Evolutionary conservation across 352 stramenopile species (phyloP).

Genomic region (Lagenidium sp.): DNA sequence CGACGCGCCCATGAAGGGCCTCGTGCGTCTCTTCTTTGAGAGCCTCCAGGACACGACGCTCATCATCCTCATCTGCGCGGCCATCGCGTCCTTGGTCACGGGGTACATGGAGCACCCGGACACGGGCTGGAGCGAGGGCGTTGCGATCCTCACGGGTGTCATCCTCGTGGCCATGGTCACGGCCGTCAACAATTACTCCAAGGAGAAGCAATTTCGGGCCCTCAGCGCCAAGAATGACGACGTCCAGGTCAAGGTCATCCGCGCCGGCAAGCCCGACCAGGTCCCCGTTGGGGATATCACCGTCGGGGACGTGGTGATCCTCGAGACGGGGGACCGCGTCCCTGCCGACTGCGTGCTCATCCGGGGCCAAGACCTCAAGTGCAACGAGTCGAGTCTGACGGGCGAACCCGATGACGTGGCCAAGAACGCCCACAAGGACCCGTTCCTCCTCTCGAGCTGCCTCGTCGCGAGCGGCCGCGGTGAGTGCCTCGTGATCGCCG

Average conservation of each 20-base stretch:
- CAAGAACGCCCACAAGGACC: conserved; percentile 70
- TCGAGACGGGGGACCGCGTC: conserved; percentile 91
- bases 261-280: conserved; percentile 52
- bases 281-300: conserved; percentile 64
- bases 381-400: conserved; percentile 95
- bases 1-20: conserved; percentile 72
- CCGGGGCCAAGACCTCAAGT: conserved; percentile 87
- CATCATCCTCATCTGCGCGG: conserved; percentile 84
- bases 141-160: conserved; percentile 92
- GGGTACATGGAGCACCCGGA: conserved; percentile 69
- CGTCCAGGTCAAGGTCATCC: conserved; percentile 76
- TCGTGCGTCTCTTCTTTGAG: conserved; percentile 78
- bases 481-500: conserved; percentile 77
- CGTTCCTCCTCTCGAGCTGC: conserved; percentile 85
- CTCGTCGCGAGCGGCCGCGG: conserved; percentile 61
- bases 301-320: conserved; percentile 86
- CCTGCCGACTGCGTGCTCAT: conserved; percentile 93
- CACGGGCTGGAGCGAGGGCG: conserved; percentile 92
- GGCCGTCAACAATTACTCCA: conserved; percentile 95
- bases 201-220: conserved; percentile 86
- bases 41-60: conserved; percentile 87
- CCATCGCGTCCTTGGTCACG: conserved; percentile 78
- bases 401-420: conserved; percentile 92
- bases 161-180: conserved; percentile 93
- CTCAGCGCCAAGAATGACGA: conserved; percentile 87